A percentile compares a stretch with the other conserved stretches of the same genome.
phyloP scores from a whole-genome alignment of 2,329 filamentous ascomycete species.

The Chalaropsis ovoidea region DNA sequence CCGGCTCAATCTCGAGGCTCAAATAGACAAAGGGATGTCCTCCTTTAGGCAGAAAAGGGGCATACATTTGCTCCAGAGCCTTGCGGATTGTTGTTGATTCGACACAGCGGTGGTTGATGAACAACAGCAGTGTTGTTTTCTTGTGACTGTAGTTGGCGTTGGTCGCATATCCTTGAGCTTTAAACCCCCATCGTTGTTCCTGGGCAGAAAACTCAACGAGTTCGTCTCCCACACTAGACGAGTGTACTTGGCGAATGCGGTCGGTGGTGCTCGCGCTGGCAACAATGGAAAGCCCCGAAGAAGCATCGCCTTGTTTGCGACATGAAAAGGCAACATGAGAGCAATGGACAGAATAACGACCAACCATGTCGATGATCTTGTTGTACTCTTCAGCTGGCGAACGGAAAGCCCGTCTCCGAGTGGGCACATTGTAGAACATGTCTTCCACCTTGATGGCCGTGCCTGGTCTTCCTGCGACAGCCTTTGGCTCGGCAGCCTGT shows the following conservation, averaged over 20 bases:
- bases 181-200: conserved; percentile 75
- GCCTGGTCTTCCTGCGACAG: conserved; percentile 74
- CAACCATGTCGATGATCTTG: conserved; percentile 92
- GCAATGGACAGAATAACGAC: conserved; percentile 88
- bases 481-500: conserved; percentile 74
- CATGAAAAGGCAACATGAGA: conserved; percentile 86
- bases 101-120: conserved; percentile 93
- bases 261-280: conserved; percentile 63
- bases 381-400: conserved; percentile 92
- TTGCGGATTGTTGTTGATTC: conserved; percentile 84
- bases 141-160: conserved; percentile 95
- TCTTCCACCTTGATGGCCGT: conserved; percentile 97
- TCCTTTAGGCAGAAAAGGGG: conserved; percentile 78
- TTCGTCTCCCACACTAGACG: conserved; percentile 74
- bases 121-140: conserved; percentile 74
- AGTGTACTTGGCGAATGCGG: conserved; percentile 83
- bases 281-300: conserved; percentile 69
- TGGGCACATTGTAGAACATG: conserved; percentile 92
- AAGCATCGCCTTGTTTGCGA: conserved; percentile 87
- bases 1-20: conserved; percentile 83
- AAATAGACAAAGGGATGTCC: conserved; percentile 92
- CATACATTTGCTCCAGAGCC: conserved; percentile 81
- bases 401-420: conserved; percentile 75
- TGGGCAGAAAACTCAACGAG: conserved; percentile 63
- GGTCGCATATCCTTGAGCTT: conserved; percentile 67